Evolutionary conservation across 805 yeast genomes (phyloP), one percentile per base, ranked within the genome.

Genomic region (Candida piceae): DNA sequence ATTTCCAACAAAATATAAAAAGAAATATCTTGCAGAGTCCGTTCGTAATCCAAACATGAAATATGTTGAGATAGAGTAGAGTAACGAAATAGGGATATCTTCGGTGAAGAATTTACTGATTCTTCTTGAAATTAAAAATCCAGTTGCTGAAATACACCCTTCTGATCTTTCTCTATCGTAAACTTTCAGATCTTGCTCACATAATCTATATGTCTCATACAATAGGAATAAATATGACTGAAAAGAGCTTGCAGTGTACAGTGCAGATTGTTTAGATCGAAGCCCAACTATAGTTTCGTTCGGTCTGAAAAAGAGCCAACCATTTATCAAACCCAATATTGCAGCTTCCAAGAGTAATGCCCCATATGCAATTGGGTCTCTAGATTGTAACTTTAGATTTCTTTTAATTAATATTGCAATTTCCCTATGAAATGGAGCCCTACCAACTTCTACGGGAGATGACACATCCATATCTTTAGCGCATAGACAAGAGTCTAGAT

Each of bases 251-350:
- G 76, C 62, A 9, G 72, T 69, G 50, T 80, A 79, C 5, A 78
- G 45, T 1, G 78, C 62, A 9, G 78, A 74, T 19, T 74, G 58
- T 5, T 55, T 57, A 1, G 94, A 70, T 43, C 94, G 61, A 16
- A 84, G 69, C 5, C 95, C 95, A 1, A 78, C 69, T 24, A 78
- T 45, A 10, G 74, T 65, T 3, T 70, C 67, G 15, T 70, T 74
- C 3, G 88, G 88, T 45, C 73, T 73, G 53, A 60, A 80, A 50
- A 80, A 86, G 29, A 86, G 70, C 88, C 93, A 84, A 0, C 95
- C 95, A 29, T 73, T 61, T n/a, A 78, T 61, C 2, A 76, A 52
- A 0, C 87, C 82, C 43, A 84, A 60, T 5, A 79, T 45, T 0
- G 73, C 35, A 0, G 70, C 54, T 18, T 72, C 73, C 12, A 66